phyloP scores from a whole-genome alignment of 352 stramenopile genomes.

The Pythium scleroteichum region DNA sequence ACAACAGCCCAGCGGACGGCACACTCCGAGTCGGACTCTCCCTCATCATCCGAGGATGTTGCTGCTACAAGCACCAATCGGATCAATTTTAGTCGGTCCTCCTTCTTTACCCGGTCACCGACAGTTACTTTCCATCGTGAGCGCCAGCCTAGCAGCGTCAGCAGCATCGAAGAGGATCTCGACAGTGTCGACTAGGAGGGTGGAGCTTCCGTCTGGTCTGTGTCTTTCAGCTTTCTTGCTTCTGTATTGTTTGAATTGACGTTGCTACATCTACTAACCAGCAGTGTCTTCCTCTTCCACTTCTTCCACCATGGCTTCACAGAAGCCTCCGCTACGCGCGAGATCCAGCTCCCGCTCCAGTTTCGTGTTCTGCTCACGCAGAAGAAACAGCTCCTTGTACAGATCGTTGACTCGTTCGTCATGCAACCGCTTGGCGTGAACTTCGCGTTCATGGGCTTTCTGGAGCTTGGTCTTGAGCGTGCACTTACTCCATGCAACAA shows the following conservation, averaged over 20 bases:
- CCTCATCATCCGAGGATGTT: constrained; percentile 30
- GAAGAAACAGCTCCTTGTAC: constrained; percentile 41
- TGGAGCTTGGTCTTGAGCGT: constrained; percentile 29
- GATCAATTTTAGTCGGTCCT: neutral
- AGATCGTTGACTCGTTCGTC: constrained; percentile 38
- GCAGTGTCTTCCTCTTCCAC: constrained; percentile 3
- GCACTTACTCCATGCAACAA: constrained; percentile 55
- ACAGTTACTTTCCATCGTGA: constrained; percentile 1
- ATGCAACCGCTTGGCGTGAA: constrained; percentile 28
- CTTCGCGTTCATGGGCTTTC: constrained; percentile 13
- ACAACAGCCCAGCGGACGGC: neutral
- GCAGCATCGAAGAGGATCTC: constrained; percentile 56
- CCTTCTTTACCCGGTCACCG: constrained; percentile 1
- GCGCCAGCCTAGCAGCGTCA: constrained; percentile 34
- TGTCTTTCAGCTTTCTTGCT: neutral
- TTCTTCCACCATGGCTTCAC: neutral
- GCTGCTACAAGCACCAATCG: neutral
- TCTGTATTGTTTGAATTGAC: neutral
- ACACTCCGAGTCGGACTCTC: constrained; percentile 17
- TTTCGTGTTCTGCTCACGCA: constrained; percentile 33
- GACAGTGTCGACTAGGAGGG: constrained; percentile 64
- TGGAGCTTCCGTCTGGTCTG: neutral
- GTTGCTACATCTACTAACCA: neutral
- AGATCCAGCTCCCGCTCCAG: constrained; percentile 23
- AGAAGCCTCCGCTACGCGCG: neutral